Evolutionary conservation across 2,329 filamentous ascomycete genomes (phyloP), one percentile per base, ranked within the genome.

Genomic region (Cercospora janseana): DNA sequence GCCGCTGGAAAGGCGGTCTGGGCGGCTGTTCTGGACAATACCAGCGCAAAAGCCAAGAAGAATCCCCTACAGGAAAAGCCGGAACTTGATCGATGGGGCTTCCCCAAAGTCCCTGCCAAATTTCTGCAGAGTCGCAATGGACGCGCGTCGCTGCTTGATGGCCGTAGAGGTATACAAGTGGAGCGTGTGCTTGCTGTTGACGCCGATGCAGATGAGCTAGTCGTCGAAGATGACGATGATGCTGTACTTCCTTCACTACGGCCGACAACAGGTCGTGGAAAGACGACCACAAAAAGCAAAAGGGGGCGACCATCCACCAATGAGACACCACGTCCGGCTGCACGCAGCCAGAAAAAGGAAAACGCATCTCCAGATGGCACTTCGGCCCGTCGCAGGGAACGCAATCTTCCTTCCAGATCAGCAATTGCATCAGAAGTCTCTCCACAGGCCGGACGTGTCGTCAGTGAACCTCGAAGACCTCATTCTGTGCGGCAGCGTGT

Each of bases 1-100:
- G 72, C 77, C 13, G 62, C 65, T 21, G 76, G 77, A 2, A 66
- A 73, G 18, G 70, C 74, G 4, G 66, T 68, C 5, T 82, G 79
- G 80, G 77, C 77, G 50, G 77, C 75, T n/a, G 75, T 81, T 4
- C 66, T 69, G 38, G 66, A 67, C 20, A 49, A 57, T 20, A 54
- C 52, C 5, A 62, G 62, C 20, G 18, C 38, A 34, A 55, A 46
- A 26, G 54, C 38, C 58, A 62, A 53, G 68, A 70, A 59, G 57
- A 60, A 34, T 23, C 24, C 24, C 6, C 26, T 35, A 13, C 15
- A 46, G 24, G 23, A 27, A 24, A 49, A 37, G 13, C 38, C 66
- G 7, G 55, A 70, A 4, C 47, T 74, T 6, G 75, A 80, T 55
- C 61, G 70, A 26, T 72, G 77, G 64, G 78, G 78, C 2, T 75